A percentile compares a stretch with the other conserved stretches of the same genome.
Conservation (phyloP, 176 grass and related monocot genomes). For the Triticum aestivum region DNA sequence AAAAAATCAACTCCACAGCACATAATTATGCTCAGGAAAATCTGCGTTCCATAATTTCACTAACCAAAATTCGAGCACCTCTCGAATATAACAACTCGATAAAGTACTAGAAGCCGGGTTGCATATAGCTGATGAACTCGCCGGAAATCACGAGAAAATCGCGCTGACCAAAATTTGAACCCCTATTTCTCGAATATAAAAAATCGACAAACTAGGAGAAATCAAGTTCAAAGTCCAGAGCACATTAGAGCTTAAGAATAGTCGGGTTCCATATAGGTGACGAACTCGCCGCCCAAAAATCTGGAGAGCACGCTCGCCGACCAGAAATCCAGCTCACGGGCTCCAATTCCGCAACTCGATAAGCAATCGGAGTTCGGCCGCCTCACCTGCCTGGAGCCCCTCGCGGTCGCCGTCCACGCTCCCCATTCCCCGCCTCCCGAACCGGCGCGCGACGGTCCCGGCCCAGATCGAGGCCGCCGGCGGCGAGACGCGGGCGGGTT, state of each 20-base stretch:
- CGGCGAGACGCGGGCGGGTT: background rate
- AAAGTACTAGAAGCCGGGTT: no score
- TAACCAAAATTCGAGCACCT: no score
- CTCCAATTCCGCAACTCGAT: background rate
- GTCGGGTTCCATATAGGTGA: background rate
- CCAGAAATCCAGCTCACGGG: background rate
- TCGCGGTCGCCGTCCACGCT: slow-evolving; percentile 60
- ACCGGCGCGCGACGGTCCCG: background rate
- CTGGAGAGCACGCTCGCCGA: background rate
- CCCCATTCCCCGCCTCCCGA: slow-evolving; percentile 51
- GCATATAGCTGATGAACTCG: no score
- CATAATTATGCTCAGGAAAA: background rate
- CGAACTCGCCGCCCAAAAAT: background rate
- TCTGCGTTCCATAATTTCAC: no score
- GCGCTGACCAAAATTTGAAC: no score
- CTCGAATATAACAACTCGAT: no score
- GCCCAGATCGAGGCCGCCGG: slow-evolving; percentile 28
- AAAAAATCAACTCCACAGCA: background rate
- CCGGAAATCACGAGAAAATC: no score
- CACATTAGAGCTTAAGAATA: background rate
- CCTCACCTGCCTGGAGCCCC: slow-evolving; percentile 53
- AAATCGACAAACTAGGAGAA: no score
- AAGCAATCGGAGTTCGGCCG: background rate
- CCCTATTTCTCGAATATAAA: no score
- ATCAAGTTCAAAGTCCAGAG: background rate